Percentiles rank a stretch among this genome's conserved stretches.
Conservation (phyloP, 768 basidiomycete genomes). For the Mycena vulgaris region DNA sequence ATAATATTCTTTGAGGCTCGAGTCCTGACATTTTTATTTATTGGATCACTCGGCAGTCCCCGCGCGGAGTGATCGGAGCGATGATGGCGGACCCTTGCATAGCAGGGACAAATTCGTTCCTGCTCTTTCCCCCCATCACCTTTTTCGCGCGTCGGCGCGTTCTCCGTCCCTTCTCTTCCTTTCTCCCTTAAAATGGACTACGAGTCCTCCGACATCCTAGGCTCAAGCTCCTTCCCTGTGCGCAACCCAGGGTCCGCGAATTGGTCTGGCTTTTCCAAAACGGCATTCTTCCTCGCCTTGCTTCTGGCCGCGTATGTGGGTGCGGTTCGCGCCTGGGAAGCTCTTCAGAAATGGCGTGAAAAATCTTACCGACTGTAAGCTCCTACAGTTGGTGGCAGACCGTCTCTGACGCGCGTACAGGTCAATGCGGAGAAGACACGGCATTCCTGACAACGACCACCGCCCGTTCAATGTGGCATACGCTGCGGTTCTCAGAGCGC, state of each 20-base stretch:
- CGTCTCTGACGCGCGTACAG: conserved; percentile 52
- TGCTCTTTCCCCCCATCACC: conserved; percentile 56
- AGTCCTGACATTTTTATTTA: too few species aligned
- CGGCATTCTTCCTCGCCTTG: conserved; percentile 52
- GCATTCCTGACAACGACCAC: conserved; percentile 87
- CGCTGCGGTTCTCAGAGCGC: conserved; percentile 73
- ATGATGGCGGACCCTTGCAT: not conserved
- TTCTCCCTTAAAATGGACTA: conserved; percentile 66
- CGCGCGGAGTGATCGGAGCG: conserved; percentile 8
- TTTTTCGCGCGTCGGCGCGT: conserved; percentile 47
- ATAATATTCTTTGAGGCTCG: too few species aligned
- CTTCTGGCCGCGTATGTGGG: conserved; percentile 57
- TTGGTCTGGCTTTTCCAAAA: conserved; percentile 58
- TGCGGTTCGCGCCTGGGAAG: conserved; percentile 58
- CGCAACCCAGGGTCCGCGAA: conserved; percentile 47
- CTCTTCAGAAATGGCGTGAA: conserved; percentile 73
- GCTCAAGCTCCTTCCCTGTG: conserved; percentile 64
- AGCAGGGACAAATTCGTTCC: conserved; percentile 15
- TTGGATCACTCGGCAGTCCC: too few species aligned
- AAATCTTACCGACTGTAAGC: conserved; percentile 75
- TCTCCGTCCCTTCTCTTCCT: not conserved
- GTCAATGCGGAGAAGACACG: conserved; percentile 81
- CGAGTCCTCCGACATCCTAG: conserved; percentile 83
- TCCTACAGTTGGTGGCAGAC: conserved; percentile 14
- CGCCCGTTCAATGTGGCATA: conserved; percentile 93